Evolutionary conservation across 768 basidiomycete genomes (phyloP).

Genomic region (Pulveroboletus sp.): DNA sequence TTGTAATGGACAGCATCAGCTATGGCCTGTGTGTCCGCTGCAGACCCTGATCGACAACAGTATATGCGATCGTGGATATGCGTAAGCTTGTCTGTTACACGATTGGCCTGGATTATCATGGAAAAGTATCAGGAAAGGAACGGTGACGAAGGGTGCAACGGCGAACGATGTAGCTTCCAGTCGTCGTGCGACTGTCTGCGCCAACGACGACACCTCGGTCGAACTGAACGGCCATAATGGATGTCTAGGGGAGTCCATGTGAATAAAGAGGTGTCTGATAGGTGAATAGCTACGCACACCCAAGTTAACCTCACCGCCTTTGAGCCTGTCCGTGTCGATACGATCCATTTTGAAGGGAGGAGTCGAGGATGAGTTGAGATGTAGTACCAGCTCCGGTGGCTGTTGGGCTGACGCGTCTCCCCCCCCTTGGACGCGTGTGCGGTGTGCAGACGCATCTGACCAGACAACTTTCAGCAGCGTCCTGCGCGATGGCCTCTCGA

Average conservation of each 20-base stretch:
- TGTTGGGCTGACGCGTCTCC: constrained; percentile 51
- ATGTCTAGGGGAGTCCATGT: constrained; percentile 57
- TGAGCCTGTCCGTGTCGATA: constrained; percentile 84
- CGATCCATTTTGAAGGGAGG: constrained; percentile 42
- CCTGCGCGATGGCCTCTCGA: constrained; percentile 41
- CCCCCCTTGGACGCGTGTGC: constrained; percentile 29
- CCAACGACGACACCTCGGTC: constrained; percentile 92
- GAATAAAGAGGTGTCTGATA: neutral
- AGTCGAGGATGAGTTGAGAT: constrained; percentile 12
- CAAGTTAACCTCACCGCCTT: constrained; percentile 94
- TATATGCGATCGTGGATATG: constrained; percentile 97
- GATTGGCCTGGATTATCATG: constrained; percentile 67
- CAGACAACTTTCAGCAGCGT: neutral
- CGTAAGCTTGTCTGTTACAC: constrained; percentile 98
- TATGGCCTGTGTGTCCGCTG: constrained; percentile 95
- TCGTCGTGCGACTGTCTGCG: constrained; percentile 95
- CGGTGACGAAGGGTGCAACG: neutral
- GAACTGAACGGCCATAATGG: constrained; percentile 99
- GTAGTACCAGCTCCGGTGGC: constrained; percentile 7
- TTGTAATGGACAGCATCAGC: constrained; percentile 87
- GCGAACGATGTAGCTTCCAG: constrained; percentile 90
- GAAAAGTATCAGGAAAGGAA: neutral
- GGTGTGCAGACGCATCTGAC: neutral
- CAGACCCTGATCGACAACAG: constrained; percentile 97
- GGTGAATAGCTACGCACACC: constrained; percentile 56